phyloP scores from a whole-genome alignment of 2,329 filamentous ascomycete species.

The Phialophora macrospora region DNA sequence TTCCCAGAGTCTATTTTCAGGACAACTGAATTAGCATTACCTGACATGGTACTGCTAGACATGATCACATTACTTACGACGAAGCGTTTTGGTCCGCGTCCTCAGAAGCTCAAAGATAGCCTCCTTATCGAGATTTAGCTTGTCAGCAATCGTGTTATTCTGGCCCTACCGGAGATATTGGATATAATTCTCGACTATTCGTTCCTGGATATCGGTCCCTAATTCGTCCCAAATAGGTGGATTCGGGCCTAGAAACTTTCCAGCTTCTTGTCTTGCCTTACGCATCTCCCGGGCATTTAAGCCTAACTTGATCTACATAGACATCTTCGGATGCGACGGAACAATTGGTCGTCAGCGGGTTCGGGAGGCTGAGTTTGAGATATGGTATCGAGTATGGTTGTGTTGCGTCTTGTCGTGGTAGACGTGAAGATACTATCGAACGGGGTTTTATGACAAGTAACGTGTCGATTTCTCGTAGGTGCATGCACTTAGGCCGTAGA shows the following conservation, averaged over 20 bases:
- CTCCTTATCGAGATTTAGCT: not conserved
- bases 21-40: not conserved
- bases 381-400: not conserved
- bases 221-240: not conserved
- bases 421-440: not conserved
- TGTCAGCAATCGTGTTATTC: not conserved
- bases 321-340: not conserved
- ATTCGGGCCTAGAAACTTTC: not conserved
- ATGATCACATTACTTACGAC: not conserved
- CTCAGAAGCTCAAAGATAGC: not conserved
- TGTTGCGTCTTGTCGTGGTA: not conserved
- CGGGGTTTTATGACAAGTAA: not conserved
- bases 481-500: not conserved
- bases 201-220: not conserved
- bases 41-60: not conserved
- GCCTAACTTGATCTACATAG: not conserved
- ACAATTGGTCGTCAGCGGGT: no score
- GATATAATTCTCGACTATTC: not conserved
- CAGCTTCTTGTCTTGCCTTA: not conserved
- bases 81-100: not conserved
- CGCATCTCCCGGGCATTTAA: not conserved
- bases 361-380: not conserved
- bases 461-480: slow-evolving; percentile 1
- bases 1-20: not conserved
- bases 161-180: not conserved